Evolutionary conservation across 2,329 filamentous ascomycete species (phyloP).

Genomic region (Balansia obtecta): DNA sequence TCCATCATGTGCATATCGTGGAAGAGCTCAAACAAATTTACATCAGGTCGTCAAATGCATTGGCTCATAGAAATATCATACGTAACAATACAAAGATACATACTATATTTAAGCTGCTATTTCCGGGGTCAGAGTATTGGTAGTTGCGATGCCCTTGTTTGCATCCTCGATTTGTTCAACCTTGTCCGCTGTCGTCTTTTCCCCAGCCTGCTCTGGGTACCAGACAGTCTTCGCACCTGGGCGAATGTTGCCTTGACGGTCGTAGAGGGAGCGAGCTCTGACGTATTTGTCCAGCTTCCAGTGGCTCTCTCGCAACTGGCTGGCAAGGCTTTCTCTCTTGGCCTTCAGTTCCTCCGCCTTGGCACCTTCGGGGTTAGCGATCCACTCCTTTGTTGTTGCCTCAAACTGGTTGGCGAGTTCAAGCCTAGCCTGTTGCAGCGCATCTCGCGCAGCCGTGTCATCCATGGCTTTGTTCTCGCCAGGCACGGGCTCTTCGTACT

Average conservation of each 20-base stretch:
- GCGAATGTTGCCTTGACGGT: conserved; percentile 26
- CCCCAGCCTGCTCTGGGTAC: neutral
- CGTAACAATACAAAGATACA: too few relatives aligned
- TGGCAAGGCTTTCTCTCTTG: conserved; percentile 35
- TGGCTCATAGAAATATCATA: too few relatives aligned
- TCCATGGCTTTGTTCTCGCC: conserved; percentile 48
- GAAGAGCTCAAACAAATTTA: too few relatives aligned
- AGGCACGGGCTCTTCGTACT: conserved; percentile 46
- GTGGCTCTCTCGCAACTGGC: conserved; percentile 46
- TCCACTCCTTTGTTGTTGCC: conserved; percentile 46
- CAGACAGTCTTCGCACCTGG: conserved; percentile 3
- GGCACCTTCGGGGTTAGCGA: conserved; percentile 21
- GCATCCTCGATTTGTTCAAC: neutral
- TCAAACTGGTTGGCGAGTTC: conserved; percentile 46
- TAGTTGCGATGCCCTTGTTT: neutral
- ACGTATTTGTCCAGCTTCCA: conserved; percentile 61
- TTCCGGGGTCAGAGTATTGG: neutral
- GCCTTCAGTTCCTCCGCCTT: conserved; percentile 10
- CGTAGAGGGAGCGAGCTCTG: conserved; percentile 49
- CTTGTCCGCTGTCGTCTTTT: neutral
- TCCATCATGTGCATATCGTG: too few relatives aligned
- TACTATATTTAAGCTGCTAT: neutral
- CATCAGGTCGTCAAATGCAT: too few relatives aligned
- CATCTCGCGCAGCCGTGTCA: conserved; percentile 27
- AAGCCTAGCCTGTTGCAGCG: conserved; percentile 37